Base-by-base conservation (phyloP, 1,284 basidiomycete species). In the Afroboletus lepidellus region DNA sequence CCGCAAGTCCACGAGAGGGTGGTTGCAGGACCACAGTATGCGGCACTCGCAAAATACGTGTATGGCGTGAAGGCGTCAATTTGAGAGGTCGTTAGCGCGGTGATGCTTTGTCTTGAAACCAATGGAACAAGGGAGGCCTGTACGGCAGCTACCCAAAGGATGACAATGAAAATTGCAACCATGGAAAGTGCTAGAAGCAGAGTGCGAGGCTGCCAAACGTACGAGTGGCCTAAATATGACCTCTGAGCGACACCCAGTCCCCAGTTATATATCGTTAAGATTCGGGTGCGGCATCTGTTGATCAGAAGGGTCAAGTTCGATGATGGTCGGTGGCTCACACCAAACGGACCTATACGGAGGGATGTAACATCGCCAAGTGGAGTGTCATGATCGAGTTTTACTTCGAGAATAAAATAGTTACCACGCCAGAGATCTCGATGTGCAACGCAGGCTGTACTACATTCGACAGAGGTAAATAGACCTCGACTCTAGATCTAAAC, bases 1-100 rank as follows among this genome's bases (percentile, higher is more conserved):
- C 85, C 84, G 66, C 84, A 86, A 36, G 64, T 67, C 84, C 85
- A 87, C 8, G 71, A 64, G 21, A 73, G 58, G 8, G 78, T 81
- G 20, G 60, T 54, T 0, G 70, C 63, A 0, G 81, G 67, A 5
- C 62, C 8, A 57, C 85, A 87, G 62, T 82, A 82, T 2, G 74
- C 80, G 3, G 81, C 72, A 46, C 74, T 75, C 2, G 84, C 81
- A 59, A 77, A 85, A 60, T 69, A 72, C 0, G 79, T 76, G 65
- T 76, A 86, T 0, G 81, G 76, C 38, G 67, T 77, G 69, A 77
- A 85, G 2, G 72, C 48, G 2, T 69, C 55, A 38, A 86, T 74
- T 57, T 80, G 69, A 8, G 72, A 38, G 3, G 69, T 45, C 8
- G 70, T 67, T 27, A 84, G 67, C 0, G 72, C 48, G 1, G 74